Evolutionary conservation across 2,329 filamentous ascomycete genomes (phyloP), one percentile per base, ranked within the genome.

Genomic region (Clarireedia hainanense): DNA sequence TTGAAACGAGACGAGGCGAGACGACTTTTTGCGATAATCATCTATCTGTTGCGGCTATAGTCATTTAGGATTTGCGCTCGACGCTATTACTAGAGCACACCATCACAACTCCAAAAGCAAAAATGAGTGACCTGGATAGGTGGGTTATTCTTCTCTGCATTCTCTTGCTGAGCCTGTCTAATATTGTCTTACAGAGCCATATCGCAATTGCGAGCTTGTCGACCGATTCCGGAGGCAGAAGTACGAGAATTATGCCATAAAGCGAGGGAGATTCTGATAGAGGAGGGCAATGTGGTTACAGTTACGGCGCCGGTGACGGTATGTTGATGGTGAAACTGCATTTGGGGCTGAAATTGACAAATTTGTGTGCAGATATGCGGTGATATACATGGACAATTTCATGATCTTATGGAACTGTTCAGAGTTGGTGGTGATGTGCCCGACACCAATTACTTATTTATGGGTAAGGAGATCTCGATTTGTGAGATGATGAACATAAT

Each of bases 201-300:
- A 69, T 88, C 89, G 71, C 91, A 96, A 74, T 80, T 99, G 69
- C 90, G 94, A 76, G 88, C 91, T 70, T 99, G 94, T 74, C 89
- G 91, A 60, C 91, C 92, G 55, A 99, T 99, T 65, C 92, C 94
- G 60, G 94, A 99, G 76, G 80, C 85, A 42, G 89, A 97, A 75
- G 95, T 99, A 59, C 88, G 92, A 69, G 92, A 99, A 74, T 80
- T 99, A 65, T 97, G 94, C 75, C 92, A 96, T 78, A 96, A 96
- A 71, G 94, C 94, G 52, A 84, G 94, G 61, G 94, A 99, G 76
- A 81, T 99, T 54, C 76, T 99, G 63, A 96, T 99, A 60, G 94
- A 97, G 73, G 94, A 99, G 75, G 92, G 90, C 63, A 97, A 99
- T 70, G 92, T 97, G 50, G 92, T 97, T 61, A 91, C 88, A 17